These are phyloP conservation scores for Venturia carpophila DNA, from an alignment of 2,329 filamentous ascomycete species.

Conservation along the genomic window DNA sequence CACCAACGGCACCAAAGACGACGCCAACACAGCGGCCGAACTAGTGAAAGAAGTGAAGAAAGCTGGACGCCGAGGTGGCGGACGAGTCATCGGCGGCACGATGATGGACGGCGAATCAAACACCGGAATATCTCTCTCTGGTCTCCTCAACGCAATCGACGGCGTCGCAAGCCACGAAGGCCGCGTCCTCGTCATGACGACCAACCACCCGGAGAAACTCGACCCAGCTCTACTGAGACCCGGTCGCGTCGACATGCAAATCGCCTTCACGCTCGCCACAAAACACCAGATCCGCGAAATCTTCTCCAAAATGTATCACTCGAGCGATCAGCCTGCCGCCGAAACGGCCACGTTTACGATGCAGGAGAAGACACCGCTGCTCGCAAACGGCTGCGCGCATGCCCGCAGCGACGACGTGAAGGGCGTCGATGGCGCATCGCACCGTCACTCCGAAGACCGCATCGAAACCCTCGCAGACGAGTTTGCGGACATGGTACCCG, in stretches of 20 bases:
- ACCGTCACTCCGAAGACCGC: constrained; percentile 21
- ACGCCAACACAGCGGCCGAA: constrained; percentile 21
- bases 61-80: constrained; percentile 23
- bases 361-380: neutral
- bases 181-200: constrained; percentile 73
- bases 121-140: constrained; percentile 63
- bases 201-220: constrained; percentile 65
- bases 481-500: constrained; percentile 41
- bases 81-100: constrained; percentile 24
- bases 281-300: constrained; percentile 35
- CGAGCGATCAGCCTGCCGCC: constrained; percentile 16
- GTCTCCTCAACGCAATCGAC: constrained; percentile 76
- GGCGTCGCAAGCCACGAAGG: constrained; percentile 71
- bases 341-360: neutral
- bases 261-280: constrained; percentile 48
- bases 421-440: neutral
- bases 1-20: constrained; percentile 19
- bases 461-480: constrained; percentile 36
- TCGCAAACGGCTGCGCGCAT: neutral
- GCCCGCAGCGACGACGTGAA: neutral
- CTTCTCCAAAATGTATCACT: constrained; percentile 36
- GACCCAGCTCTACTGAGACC: constrained; percentile 68
- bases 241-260: constrained; percentile 61
- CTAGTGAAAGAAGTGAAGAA: constrained; percentile 21
- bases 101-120: constrained; percentile 20